Evolutionary conservation across 1,284 basidiomycete species (phyloP), one percentile per base, ranked within the genome.

Genomic region (Sanghuangporus baumii): DNA sequence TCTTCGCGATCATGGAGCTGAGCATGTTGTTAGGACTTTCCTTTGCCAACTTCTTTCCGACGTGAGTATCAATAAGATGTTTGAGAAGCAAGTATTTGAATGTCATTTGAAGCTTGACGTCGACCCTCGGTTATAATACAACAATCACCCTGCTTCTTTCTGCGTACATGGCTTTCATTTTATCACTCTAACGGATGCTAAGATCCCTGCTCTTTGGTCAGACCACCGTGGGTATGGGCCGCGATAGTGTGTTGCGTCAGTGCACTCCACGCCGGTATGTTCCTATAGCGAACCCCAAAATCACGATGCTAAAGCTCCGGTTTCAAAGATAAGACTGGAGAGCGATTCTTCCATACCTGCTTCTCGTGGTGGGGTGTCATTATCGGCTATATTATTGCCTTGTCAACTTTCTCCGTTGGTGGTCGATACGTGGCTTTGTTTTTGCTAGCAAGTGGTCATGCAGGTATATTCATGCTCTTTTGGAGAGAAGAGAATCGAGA

Each of bases 341-440:
- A 88, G 68, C 80, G 86, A 3, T 90, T 82, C 74, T 86, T 87
- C 76, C 88, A 91, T 70, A 80, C 88, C 37, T 73, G 81, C 9
- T 74, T 69, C 2, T 81, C 80, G 73, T 85, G 81, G 81, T 86
- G 83, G 84, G 78, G 74, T n/a, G 79, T 81, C 56, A 81, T 87
- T 8, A 40, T 86, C 6, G 88, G 83, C 0, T 89, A 83, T 67
- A 82, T 88, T 61, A 85, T 89, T 63, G 79, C 80, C 2, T 71
- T 87, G 11, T 76, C 77, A 3, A 88, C 87, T 0, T 79, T 80
- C 73, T 76, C 75, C 6, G 77, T 78, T 4, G 81, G 75, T 0
- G 84, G 77, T 5, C 80, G 87, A 57, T 89, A 89, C 66, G 74
- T 89, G 43, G 78, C 83, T 0, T 75, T 89, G 70, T 89, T 89